A percentile compares a stretch with the other conserved stretches of the same genome.
These are phyloP conservation scores for Mycothermus thermophilus DNA, from an alignment of 495 filamentous ascomycete genomes.

Conservation along the genomic window DNA sequence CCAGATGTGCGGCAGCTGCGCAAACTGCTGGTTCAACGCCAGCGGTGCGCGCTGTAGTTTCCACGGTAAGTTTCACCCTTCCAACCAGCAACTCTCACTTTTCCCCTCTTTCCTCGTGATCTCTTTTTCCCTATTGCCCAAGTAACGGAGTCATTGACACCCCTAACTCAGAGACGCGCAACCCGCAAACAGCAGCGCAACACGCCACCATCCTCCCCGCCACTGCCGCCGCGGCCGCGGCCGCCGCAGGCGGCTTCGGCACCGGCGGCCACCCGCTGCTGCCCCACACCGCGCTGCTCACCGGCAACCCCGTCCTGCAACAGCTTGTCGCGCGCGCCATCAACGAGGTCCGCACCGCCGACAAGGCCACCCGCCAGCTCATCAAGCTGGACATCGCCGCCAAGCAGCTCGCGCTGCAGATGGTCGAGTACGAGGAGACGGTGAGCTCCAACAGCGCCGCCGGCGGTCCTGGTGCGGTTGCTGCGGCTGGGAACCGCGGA, in stretches of 20 bases:
- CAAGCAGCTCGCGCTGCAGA: constrained; percentile 31
- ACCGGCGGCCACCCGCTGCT: constrained; percentile 10
- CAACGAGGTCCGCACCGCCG: constrained; percentile 25
- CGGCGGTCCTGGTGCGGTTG: no score
- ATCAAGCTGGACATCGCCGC: constrained; percentile 29
- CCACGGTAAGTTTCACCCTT: constrained; percentile 25
- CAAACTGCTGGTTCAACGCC: constrained; percentile 41
- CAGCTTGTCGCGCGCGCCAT: constrained; percentile 26
- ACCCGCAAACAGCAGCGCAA: constrained; percentile 10
- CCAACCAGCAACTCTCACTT: neutral
- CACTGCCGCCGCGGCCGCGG: constrained; percentile 10
- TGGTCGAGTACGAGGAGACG: constrained; percentile 29
- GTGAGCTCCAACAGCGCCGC: constrained; percentile 5
- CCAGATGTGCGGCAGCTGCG: constrained; percentile 39
- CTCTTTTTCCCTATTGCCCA: neutral
- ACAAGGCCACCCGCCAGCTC: constrained; percentile 27
- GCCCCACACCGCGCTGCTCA: constrained; percentile 12
- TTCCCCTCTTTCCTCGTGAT: neutral
- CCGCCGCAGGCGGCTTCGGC: constrained; percentile 16
- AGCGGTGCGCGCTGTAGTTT: constrained; percentile 37
- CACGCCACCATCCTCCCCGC: constrained; percentile 11
- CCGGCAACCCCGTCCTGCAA: constrained; percentile 24
- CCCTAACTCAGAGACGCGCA: constrained; percentile 22
- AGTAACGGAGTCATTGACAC: no score
- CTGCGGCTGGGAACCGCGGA: no score